Base-by-base conservation (phyloP, 129 eudicot genomes). In the Chrysanthemum lavandulifolium region DNA sequence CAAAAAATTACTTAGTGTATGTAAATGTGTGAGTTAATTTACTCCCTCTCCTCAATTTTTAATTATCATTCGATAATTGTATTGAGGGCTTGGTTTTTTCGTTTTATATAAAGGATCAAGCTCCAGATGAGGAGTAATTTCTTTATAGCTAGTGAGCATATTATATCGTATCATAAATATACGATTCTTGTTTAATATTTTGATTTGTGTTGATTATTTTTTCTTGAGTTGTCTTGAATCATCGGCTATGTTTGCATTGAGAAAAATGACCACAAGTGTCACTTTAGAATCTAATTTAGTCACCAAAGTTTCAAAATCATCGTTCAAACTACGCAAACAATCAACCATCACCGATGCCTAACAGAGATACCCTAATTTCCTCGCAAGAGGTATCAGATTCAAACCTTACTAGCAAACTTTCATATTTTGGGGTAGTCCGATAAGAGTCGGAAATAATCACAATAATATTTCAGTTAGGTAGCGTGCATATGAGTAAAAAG, bases 61-160 rank as follows among this genome's bases (percentile, higher is more conserved):
- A 10, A 16, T 15, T 71, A 9, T 71, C 65, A 74, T 64, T 54
- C 64, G 52, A 12, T 60, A 27, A 13, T 60, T 61, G 14, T 72
- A 13, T 66, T 29, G 61, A 54, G 75, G 58, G 82, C 69, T 71
- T 80, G 85, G 69, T 78, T 67, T 84, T 75, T 78, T 81, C 73
- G 52, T 78, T 84, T 81, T 81, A 77, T 76, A 81, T 81, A 75
- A 84, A 81, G 73, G 88, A 73, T 79, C 69, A 51, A 82, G 86
- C 83, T 82, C 75, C 80, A 0, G 25, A 59, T 60, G 80, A 70
- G 68, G 80, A 68, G 75, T 68, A 11, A n/a, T 56, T 71, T 50
- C 63, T 66, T 23, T 64, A 53, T 72, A 66, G 10, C 15, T 23
- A 11, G 6, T 14, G 14, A 6, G 13, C 45, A 62, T 31, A 12